Evolutionary conservation across 2,329 filamentous ascomycete genomes (phyloP).

Genomic region (Aspergillus ruber): DNA sequence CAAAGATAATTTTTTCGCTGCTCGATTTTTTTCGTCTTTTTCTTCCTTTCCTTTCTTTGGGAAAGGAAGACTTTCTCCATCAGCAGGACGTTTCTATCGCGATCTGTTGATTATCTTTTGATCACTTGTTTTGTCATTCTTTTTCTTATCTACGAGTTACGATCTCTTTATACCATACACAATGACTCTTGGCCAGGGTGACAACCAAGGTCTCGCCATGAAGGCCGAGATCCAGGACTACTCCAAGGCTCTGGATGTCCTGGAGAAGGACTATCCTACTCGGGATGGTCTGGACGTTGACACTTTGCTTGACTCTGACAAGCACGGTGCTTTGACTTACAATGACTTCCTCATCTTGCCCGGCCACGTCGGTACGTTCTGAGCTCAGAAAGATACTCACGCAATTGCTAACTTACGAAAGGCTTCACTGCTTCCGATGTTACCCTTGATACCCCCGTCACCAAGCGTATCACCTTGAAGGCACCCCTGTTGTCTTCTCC

Average conservation of each 20-base stretch:
- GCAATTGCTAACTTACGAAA: constrained; percentile 25
- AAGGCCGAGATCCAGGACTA: constrained; percentile 61
- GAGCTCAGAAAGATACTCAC: constrained; percentile 3
- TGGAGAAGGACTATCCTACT: constrained; percentile 68
- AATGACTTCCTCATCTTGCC: constrained; percentile 97
- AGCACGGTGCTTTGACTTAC: constrained; percentile 91
- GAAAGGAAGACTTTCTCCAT: constrained; percentile 56
- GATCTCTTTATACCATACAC: constrained; percentile 35
- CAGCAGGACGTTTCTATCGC: constrained; percentile 44
- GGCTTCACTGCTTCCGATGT: constrained; percentile 90
- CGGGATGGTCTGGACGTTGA: constrained; percentile 82
- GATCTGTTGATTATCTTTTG: constrained; percentile 38
- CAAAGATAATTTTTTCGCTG: constrained; percentile 26
- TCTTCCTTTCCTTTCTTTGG: constrained; percentile 48
- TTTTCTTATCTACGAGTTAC: constrained; percentile 16
- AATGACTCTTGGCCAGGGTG: constrained; percentile 69
- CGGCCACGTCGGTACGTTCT: constrained; percentile 74
- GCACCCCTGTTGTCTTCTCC: constrained; percentile 95
- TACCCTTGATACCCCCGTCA: constrained; percentile 80
- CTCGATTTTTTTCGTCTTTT: constrained; percentile 29
- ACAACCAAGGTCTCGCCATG: constrained; percentile 44
- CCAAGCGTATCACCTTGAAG: constrained; percentile 92
- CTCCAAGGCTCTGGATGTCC: constrained; percentile 68
- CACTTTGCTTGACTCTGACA: constrained; percentile 82
- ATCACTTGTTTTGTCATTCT: constrained; percentile 9